Evolutionary conservation across 2,329 filamentous ascomycete species (phyloP).

Genomic region (Nannizziopsis arthrosporioides): DNA sequence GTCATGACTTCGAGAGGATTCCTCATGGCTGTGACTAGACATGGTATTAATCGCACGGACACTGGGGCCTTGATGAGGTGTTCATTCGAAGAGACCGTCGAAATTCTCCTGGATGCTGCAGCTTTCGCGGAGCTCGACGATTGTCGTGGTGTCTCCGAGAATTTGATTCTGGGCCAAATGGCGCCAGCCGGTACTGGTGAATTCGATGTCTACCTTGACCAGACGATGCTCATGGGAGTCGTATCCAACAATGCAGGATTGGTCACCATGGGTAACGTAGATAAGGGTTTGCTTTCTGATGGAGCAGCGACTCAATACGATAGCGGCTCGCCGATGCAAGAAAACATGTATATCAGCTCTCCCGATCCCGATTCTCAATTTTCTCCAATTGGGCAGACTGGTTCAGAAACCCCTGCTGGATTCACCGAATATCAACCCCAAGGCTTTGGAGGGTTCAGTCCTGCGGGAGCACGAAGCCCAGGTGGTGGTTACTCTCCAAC

Average conservation of each 20-base stretch:
- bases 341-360: conserved; percentile 51
- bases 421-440: conserved; percentile 56
- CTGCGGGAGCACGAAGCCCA: conserved; percentile 57
- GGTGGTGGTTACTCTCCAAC: conserved; percentile 49
- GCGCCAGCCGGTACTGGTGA: conserved; percentile 95
- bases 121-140: conserved; percentile 92
- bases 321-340: conserved; percentile 51
- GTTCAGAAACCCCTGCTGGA: conserved; percentile 46
- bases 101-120: conserved; percentile 92
- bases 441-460: conserved; percentile 57
- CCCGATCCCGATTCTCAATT: conserved; percentile 50
- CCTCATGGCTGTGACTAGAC: conserved; percentile 91
- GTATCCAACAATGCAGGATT: conserved; percentile 84
- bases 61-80: conserved; percentile 98
- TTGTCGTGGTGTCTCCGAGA: conserved; percentile 95
- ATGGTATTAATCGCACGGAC: conserved; percentile 96
- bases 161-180: conserved; percentile 95
- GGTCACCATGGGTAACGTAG: conserved; percentile 68
- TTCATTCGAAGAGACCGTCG: conserved; percentile 98
- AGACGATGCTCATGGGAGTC: conserved; percentile 88
- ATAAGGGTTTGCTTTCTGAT: conserved; percentile 60
- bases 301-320: conserved; percentile 94
- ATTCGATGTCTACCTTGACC: conserved; percentile 86
- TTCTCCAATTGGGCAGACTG: conserved; percentile 64
- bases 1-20: conserved; percentile 94